phyloP scores from a whole-genome alignment of 2,329 filamentous ascomycete genomes.

The Rachicladosporium sp. region DNA sequence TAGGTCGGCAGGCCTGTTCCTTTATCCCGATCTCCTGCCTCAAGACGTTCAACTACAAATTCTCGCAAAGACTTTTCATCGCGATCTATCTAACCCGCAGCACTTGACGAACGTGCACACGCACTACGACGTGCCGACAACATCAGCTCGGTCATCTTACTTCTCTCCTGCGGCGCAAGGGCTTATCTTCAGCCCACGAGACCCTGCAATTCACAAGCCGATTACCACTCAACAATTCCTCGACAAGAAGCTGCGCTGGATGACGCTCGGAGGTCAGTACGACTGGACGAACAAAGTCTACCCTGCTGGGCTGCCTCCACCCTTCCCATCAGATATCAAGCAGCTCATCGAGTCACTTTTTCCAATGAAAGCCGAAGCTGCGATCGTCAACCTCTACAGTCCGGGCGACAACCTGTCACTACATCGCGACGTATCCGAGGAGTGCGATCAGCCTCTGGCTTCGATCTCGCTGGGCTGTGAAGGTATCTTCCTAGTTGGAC shows the following conservation, averaged over 20 bases:
- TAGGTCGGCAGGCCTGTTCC: constrained; percentile 49
- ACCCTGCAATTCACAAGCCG: constrained; percentile 61
- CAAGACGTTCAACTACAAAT: constrained; percentile 54
- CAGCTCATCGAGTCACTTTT: constrained; percentile 58
- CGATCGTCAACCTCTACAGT: constrained; percentile 87
- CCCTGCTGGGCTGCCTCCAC: constrained; percentile 52
- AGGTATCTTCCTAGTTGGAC: constrained; percentile 72
- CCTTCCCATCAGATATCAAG: constrained; percentile 64
- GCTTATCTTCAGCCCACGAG: constrained; percentile 43
- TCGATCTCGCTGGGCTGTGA: constrained; percentile 87
- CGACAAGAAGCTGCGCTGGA: constrained; percentile 75
- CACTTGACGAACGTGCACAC: constrained; percentile 88
- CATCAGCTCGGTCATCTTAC: constrained; percentile 35
- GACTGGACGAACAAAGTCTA: constrained; percentile 88
- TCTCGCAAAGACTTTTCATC: constrained; percentile 62
- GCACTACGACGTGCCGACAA: constrained; percentile 62
- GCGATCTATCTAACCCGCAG: constrained; percentile 56
- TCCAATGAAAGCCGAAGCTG: constrained; percentile 71
- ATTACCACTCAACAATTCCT: constrained; percentile 59
- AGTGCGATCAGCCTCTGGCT: constrained; percentile 65
- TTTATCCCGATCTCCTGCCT: constrained; percentile 65
- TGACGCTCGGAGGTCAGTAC: constrained; percentile 89
- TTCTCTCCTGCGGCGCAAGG: constrained; percentile 32
- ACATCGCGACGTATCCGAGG: constrained; percentile 87
- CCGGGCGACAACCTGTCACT: constrained; percentile 84